Evolutionary conservation across 495 filamentous ascomycete genomes (phyloP), one percentile per base, ranked within the genome.

Genomic region (Parathielavia appendiculata): DNA sequence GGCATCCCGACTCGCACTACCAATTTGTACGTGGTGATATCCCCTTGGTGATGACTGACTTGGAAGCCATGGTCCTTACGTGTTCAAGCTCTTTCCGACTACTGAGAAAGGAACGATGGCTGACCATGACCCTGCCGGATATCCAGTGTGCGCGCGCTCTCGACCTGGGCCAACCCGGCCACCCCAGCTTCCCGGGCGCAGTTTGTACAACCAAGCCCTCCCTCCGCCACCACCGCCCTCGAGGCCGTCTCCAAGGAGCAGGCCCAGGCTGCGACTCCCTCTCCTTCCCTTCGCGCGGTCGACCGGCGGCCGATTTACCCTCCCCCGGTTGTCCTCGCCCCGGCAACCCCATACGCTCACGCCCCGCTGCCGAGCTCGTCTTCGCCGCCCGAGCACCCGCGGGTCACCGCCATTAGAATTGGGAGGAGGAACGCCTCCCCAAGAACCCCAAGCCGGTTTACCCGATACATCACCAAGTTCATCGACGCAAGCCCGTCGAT

Each of bases 321-420:
- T 36, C 58, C 58, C 4, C 58, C 58, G 16, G 43, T 60, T 16
- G 14, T 30, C n/a, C 52, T 60, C 9, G 16, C 52, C 11, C 51
- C 52, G 23, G 30, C 38, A 10, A 57, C 52, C 49, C 48, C 45
- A 39, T 34, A 22, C 55, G 5, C 11, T 16, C 26, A 10, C 38
- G 32, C 54, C 26, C 32, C 55, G 16, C 55, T 12, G 16, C 55
- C 46, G 16, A 56, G 44, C 7, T 7, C 43, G 16, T 39, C 53
- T 4, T 41, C 54, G 5, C 34, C 59, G 5, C 59, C 53, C 36
- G 39, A 57, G 23, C 48, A 57, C 40, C 54, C 30, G 6, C 48
- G 54, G 19, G 23, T 57, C 30, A 9, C 59, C 20, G 48, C 50
- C 30, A 52, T 57, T 26, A 61, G 34, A 48, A 46, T 17, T 45